A percentile compares a stretch with the other conserved stretches of the same genome.
These are phyloP conservation scores for Penicillium glabrum DNA, from an alignment of 2,329 filamentous ascomycete genomes.

Conservation along the genomic window DNA sequence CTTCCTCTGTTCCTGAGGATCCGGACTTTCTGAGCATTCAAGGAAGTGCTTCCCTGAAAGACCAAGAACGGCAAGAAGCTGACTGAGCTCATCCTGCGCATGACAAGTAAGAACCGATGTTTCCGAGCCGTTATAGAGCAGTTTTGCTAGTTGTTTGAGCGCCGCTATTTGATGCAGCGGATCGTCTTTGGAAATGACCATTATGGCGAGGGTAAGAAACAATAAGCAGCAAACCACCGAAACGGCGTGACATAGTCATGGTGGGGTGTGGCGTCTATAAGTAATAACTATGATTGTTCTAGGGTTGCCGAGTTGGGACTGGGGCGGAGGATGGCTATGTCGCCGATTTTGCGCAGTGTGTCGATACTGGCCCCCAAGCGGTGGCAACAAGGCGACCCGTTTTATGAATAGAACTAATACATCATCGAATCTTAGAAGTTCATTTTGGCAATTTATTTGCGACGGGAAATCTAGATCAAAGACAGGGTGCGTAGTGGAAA, in stretches of 20 bases:
- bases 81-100: neutral
- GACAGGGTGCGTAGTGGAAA: neutral
- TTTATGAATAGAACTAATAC: neutral
- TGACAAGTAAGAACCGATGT: neutral
- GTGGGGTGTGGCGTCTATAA: neutral
- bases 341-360: neutral
- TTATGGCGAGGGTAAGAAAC: neutral
- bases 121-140: neutral
- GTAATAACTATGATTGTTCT: neutral
- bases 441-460: neutral
- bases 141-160: neutral
- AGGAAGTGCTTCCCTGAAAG: neutral
- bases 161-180: neutral
- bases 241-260: neutral
- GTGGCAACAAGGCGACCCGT: neutral
- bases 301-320: neutral
- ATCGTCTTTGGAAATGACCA: neutral
- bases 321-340: neutral
- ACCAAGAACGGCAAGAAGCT: neutral
- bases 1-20: slow-evolving; percentile 3
- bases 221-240: neutral
- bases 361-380: neutral
- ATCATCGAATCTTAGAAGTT: neutral
- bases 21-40: neutral
- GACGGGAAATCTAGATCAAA: neutral